Evolutionary conservation across 1,139 yeast genomes (phyloP).

Genomic region (Spencermartinsiella ligniputridi): DNA sequence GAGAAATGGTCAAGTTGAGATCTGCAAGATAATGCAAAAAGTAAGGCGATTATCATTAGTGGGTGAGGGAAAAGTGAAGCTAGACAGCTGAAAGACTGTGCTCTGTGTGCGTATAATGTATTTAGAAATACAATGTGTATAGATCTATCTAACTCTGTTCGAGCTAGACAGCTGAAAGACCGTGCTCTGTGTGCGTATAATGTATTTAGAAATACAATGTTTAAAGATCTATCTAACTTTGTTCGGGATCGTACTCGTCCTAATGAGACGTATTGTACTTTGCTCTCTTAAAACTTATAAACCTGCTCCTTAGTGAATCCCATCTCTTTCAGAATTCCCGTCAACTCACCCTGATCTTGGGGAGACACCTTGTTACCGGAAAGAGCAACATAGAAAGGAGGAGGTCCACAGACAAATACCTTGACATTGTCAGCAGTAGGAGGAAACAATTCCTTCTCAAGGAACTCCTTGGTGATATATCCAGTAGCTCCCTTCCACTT

Average conservation of each 20-base stretch:
- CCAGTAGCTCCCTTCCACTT: constrained; percentile 57
- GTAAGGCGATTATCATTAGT: too few species aligned
- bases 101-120: not conserved
- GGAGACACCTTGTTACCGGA: constrained; percentile 87
- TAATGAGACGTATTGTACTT: too few species aligned
- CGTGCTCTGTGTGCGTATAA: too few species aligned
- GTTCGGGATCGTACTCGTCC: too few species aligned
- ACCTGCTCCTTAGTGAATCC: constrained; percentile 87
- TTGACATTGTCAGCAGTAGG: constrained; percentile 58
- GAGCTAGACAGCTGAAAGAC: too few species aligned
- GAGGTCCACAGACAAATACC: constrained; percentile 89
- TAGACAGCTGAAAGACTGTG: too few species aligned
- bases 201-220: too few species aligned
- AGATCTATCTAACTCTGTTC: too few species aligned
- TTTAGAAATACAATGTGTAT: not conserved
- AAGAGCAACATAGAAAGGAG: constrained; percentile 73
- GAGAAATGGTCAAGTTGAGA: too few species aligned
- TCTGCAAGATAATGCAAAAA: too few species aligned
- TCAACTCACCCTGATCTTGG: constrained; percentile 89
- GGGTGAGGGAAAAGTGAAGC: too few species aligned
- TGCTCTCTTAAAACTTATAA: constrained; percentile 87
- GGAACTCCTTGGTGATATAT: constrained; percentile 65
- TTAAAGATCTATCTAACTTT: too few species aligned
- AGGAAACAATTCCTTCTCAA: constrained; percentile 50
- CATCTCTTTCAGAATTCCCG: constrained; percentile 81